Base-by-base conservation (phyloP, 345 rosid genomes). In the Eucalyptus regnans region DNA sequence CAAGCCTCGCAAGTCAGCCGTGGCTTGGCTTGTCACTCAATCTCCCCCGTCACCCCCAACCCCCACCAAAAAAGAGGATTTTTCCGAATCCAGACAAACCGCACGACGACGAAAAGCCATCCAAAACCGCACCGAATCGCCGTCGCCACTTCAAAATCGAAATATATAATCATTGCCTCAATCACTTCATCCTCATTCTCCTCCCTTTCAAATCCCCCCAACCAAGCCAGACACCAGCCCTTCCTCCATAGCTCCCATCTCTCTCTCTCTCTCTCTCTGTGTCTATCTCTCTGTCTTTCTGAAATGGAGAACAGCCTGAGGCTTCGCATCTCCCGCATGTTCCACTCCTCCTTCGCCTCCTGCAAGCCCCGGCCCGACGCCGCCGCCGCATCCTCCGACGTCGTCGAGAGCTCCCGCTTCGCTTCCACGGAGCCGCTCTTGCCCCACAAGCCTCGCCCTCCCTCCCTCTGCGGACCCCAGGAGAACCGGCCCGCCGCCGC, bases 231-330 rank as follows among this genome's bases (percentile, higher is more conserved):
- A 89, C 86, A 60, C 52, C 43, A 76, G 58, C 25, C 58, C 58
- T 52, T 52, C 58, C 58, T 52, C 58, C 58, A 52, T 7, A 52
- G 23, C 8, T 52, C 58, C 8, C 58, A 33, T 23, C 15, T 87
- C 58, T 20, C 46, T 44, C 86, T 66, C 86, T 66, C 76, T 79
- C 56, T 25, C 41, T 49, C 85, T 79, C 71, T 29, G 15, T 86
- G 86, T 25, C 44, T 79, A 43, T 50, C 76, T 89, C 87, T 68
- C 87, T 37, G 17, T 49, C 43, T 62, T 27, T 29, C 9, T 10
- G 43, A 87, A 58, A 97, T 94, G 97, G 99, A 96, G 90, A 93
- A 92, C 87, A 90, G 94, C 85, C 90, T 96, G 89, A 96, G 90
- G 91, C 93, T 90, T 80, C 91, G 94, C 85, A 90, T 97, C 92